A percentile compares a stretch with the other conserved stretches of the same genome.
phyloP scores from a whole-genome alignment of 2,329 filamentous ascomycete genomes.

The Diaporthe capsici region DNA sequence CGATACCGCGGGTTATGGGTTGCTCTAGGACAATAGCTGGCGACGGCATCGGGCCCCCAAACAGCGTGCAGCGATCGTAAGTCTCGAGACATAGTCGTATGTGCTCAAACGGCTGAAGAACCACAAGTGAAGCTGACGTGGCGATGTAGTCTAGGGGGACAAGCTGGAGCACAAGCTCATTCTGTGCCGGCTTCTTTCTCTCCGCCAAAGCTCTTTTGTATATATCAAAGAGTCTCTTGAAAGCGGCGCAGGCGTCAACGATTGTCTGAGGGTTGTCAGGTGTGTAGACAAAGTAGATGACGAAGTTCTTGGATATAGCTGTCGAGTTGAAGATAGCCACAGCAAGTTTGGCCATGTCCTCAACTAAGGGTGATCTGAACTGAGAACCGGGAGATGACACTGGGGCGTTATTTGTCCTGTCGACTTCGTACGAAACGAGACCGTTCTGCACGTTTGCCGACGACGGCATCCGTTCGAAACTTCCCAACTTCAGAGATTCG shows the following conservation, averaged over 20 bases:
- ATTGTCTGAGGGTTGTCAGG: slow-evolving; percentile 73
- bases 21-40: slow-evolving; percentile 82
- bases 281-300: slow-evolving; percentile 83
- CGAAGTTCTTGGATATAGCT: slow-evolving; percentile 71
- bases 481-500: slow-evolving; percentile 80
- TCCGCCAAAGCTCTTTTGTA: slow-evolving; percentile 68
- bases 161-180: slow-evolving; percentile 83
- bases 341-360: slow-evolving; percentile 64
- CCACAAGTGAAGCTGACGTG: slow-evolving; percentile 72
- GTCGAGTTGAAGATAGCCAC: slow-evolving; percentile 60
- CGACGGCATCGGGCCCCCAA: slow-evolving; percentile 70
- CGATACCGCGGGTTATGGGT: slow-evolving; percentile 77
- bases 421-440: slow-evolving; percentile 64
- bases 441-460: slow-evolving; percentile 59
- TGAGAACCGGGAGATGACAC: slow-evolving; percentile 57
- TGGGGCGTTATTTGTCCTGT: slow-evolving; percentile 59
- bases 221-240: slow-evolving; percentile 78
- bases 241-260: slow-evolving; percentile 80
- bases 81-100: slow-evolving; percentile 78
- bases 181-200: slow-evolving; percentile 61
- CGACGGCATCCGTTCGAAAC: slow-evolving; percentile 66
- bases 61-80: slow-evolving; percentile 80
- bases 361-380: slow-evolving; percentile 61
- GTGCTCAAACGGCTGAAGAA: slow-evolving; percentile 73
- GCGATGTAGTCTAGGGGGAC: slow-evolving; percentile 78